These are phyloP conservation scores for Geoglossum cookeanum DNA, from an alignment of 2,329 filamentous ascomycete genomes.

Conservation along the genomic window DNA sequence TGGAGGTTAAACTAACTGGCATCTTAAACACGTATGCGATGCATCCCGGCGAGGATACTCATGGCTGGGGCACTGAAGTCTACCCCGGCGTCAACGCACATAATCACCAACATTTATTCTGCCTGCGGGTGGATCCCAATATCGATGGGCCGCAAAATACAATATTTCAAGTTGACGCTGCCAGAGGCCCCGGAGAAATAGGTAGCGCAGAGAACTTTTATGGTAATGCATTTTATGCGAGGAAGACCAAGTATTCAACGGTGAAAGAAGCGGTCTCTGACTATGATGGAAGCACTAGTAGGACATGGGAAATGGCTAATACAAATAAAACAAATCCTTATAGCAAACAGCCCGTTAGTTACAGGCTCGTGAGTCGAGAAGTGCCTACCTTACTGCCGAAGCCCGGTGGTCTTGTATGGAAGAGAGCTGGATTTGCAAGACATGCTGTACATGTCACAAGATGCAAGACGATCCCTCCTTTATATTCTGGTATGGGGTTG, in stretches of 20 bases:
- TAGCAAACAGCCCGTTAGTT: slow-evolving; percentile 66
- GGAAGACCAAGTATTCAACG: slow-evolving; percentile 61
- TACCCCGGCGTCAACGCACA: slow-evolving; percentile 84
- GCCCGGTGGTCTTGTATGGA: slow-evolving; percentile 67
- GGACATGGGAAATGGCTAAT: slow-evolving; percentile 86
- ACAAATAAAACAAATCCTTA: slow-evolving; percentile 67
- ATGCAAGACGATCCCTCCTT: slow-evolving; percentile 37
- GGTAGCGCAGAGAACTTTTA: slow-evolving; percentile 70
- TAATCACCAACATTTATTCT: slow-evolving; percentile 94
- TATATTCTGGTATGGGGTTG: neutral
- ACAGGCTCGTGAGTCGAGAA: slow-evolving; percentile 80
- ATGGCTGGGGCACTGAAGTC: slow-evolving; percentile 82
- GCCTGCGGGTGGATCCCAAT: slow-evolving; percentile 69
- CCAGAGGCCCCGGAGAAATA: slow-evolving; percentile 49
- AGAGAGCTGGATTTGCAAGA: slow-evolving; percentile 69
- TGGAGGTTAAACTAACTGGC: slow-evolving; percentile 78
- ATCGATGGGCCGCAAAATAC: slow-evolving; percentile 75
- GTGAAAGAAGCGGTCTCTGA: slow-evolving; percentile 51
- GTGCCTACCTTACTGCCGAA: slow-evolving; percentile 63
- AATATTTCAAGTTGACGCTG: slow-evolving; percentile 64
- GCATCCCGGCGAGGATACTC: slow-evolving; percentile 58
- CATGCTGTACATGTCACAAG: slow-evolving; percentile 80
- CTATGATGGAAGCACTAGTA: slow-evolving; percentile 59
- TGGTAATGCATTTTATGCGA: slow-evolving; percentile 77
- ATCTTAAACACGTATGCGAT: slow-evolving; percentile 85